Percentiles rank a stretch among this genome's conserved stretches.
These are phyloP conservation scores for Dicorynia guianensis DNA, from an alignment of 306 rosid genomes.

Conservation along the genomic window DNA sequence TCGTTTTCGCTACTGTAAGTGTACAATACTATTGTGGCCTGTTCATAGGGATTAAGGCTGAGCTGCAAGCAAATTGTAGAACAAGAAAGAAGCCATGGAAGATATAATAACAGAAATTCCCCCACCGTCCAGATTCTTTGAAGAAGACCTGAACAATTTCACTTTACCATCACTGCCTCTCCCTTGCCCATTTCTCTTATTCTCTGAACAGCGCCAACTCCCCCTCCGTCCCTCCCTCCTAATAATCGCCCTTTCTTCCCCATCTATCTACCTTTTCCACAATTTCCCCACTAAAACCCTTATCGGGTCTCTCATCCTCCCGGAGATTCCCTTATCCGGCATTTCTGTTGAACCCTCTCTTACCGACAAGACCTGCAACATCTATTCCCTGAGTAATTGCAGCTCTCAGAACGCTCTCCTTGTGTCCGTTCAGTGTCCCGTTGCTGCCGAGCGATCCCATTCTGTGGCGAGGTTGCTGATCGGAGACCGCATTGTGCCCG, in stretches of 20 bases:
- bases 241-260: conserved; percentile 57
- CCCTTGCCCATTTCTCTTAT: conserved; percentile 58
- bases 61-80: background rate
- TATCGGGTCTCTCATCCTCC: conserved; percentile 61
- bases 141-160: conserved; percentile 67
- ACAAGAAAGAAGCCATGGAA: conserved; percentile 48
- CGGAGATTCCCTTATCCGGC: conserved; percentile 60
- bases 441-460: conserved; percentile 61
- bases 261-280: conserved; percentile 56
- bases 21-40: too few relatives aligned
- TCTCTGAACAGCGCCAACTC: conserved; percentile 39
- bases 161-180: conserved; percentile 54
- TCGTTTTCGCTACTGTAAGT: background rate
- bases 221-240: conserved; percentile 62
- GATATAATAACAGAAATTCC: conserved; percentile 65
- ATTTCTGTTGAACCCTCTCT: conserved; percentile 50
- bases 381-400: conserved; percentile 49
- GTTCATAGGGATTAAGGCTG: background rate
- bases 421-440: conserved; percentile 49
- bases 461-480: conserved; percentile 57
- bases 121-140: conserved; percentile 64
- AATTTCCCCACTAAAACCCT: conserved; percentile 51
- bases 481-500: conserved; percentile 51
- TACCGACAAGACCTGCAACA: conserved; percentile 54
- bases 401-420: conserved; percentile 38